These are phyloP conservation scores for Pelargonium cotyledonis DNA, from an alignment of 441 rosid species.

Conservation along the genomic window DNA sequence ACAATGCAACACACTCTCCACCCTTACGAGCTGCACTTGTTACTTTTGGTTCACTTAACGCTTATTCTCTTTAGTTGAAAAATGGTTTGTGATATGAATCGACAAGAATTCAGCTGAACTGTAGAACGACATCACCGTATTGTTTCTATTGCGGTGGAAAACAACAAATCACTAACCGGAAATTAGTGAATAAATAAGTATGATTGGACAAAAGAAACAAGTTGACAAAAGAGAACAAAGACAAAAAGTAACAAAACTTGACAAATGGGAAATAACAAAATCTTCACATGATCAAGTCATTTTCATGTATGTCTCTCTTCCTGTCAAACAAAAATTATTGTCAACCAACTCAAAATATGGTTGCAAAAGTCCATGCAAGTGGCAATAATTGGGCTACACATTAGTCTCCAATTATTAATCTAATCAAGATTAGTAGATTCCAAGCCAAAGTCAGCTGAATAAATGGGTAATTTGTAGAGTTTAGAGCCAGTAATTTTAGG, in stretches of 20 bases:
- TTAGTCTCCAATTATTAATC: background rate
- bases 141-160: too few species aligned
- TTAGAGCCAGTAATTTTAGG: background rate
- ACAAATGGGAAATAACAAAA: background rate
- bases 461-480: background rate
- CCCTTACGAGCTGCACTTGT: too few species aligned
- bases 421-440: background rate
- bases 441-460: background rate
- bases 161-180: too few species aligned
- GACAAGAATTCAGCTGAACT: too few species aligned
- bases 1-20: too few species aligned
- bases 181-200: too few species aligned
- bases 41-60: too few species aligned
- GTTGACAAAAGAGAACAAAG: too few species aligned
- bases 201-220: too few species aligned
- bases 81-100: too few species aligned
- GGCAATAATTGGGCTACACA: background rate
- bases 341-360: background rate
- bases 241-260: background rate
- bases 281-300: slow-evolving; percentile 3
- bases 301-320: background rate
- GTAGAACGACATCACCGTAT: too few species aligned
- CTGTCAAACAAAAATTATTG: background rate
- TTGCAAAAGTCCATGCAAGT: background rate
- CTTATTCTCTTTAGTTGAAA: too few species aligned